Evolutionary conservation across 441 rosid genomes (phyloP).

Genomic region (Codiaeum variegatum): DNA sequence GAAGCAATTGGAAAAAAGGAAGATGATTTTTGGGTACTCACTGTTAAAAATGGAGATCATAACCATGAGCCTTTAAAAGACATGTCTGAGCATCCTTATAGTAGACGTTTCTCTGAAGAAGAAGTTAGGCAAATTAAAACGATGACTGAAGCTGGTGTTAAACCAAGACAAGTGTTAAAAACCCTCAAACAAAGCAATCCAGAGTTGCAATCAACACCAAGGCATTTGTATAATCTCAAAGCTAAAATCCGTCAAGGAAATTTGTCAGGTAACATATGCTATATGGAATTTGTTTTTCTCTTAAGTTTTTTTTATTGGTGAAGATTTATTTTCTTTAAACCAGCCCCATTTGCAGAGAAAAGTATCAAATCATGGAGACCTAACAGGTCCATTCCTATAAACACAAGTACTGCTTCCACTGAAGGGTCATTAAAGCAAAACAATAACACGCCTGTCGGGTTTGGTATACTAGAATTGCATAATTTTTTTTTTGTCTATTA

Average conservation of each 20-base stretch:
- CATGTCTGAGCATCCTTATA: conserved; percentile 62
- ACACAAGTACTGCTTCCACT: conserved; percentile 15
- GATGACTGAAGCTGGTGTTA: conserved; percentile 60
- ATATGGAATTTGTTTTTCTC: not conserved
- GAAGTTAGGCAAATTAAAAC: conserved; percentile 51
- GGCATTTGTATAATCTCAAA: conserved; percentile 64
- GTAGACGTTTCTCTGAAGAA: conserved; percentile 51
- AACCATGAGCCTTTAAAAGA: conserved; percentile 56
- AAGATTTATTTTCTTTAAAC: not conserved
- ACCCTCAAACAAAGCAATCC: conserved; percentile 52
- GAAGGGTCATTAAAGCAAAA: conserved; percentile 33
- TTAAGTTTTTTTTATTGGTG: conserved; percentile 1
- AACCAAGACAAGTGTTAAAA: conserved; percentile 58
- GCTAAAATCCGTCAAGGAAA: conserved; percentile 64
- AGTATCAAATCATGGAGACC: conserved; percentile 48
- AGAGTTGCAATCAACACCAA: conserved; percentile 52
- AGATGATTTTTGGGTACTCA: conserved; percentile 57
- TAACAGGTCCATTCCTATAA: conserved; percentile 29
- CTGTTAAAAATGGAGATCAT: conserved; percentile 47
- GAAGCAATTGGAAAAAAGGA: conserved; percentile 57
- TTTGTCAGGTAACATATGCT: conserved; percentile 32
- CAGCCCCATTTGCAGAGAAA: conserved; percentile 33
- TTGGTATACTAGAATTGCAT: conserved; percentile 18
- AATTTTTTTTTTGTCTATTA: not conserved
- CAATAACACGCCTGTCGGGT: conserved; percentile 32